Evolutionary conservation across 208 protist genomes (phyloP), one percentile per base, ranked within the genome.

Genomic region (Trypanosoma lewisi): DNA sequence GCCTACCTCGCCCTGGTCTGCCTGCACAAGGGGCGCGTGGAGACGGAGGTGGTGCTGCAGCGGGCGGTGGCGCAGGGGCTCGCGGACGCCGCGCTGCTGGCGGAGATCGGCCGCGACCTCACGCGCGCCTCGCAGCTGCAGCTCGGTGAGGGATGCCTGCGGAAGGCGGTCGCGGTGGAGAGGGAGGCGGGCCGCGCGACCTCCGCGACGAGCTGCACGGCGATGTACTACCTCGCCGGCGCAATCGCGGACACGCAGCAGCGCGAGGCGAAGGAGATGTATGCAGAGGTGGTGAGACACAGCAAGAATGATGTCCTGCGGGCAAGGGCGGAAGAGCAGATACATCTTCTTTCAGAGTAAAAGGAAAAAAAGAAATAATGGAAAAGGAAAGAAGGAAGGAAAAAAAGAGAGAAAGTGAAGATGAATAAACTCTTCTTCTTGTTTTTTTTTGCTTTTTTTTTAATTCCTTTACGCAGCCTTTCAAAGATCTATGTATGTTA

Each of bases 1-100:
- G 90, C 78, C 19, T 93, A 91, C 62, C 73, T 97, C 19, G 65
- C 87, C 0, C 63, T 97, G 54, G 58, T 93, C 23, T 85, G 72
- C 54, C 14, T 89, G 45, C 66, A 64, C 39, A 45, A 71, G 50
- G 58, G 68, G 2, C 31, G 77, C 50, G 77, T 63, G 17, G 87
- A 90, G 37, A 70, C 87, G 61, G 80, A 88, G 39, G 67, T 85
- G 41, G 57, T 83, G 45, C 27, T 96, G 27, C 74, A 89, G 61
- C 80, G 91, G 52, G 67, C 83, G 23, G 39, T 91, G 28, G 73
- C 51, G 16, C 74, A 90, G 28, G 83, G 79, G 30, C 69, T 95
- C 16, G 60, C 71, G 14, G 86, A 95, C 48, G 68, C 75, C 25
- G 59, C 73, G 27, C 70, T 95, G 36, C 78, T 82, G 65, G 75